These are phyloP conservation scores for Cardiospermum halicacabum DNA, from an alignment of 345 rosid genomes.

Conservation along the genomic window DNA sequence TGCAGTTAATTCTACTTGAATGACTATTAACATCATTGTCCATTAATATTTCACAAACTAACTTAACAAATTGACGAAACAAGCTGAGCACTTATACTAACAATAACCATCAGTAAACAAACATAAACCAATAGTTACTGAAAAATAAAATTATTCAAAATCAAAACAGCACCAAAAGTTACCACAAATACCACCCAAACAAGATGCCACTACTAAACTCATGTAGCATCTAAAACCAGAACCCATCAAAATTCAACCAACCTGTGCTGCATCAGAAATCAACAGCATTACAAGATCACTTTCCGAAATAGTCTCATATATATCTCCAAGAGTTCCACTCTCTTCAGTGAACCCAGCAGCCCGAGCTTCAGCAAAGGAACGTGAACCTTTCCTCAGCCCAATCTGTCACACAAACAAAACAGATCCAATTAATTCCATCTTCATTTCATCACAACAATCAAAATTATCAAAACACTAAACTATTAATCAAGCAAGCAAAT, in stretches of 20 bases:
- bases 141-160: neutral
- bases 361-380: constrained; percentile 42
- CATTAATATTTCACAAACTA: neutral
- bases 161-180: neutral
- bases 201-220: neutral
- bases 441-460: neutral
- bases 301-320: constrained; percentile 39
- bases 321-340: constrained; percentile 40
- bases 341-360: constrained; percentile 48
- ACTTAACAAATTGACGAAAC: neutral
- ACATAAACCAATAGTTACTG: neutral
- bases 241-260: constrained; percentile 5
- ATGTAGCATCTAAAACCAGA: neutral
- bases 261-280: constrained; percentile 52
- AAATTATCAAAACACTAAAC: neutral
- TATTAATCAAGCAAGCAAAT: neutral
- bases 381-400: constrained; percentile 44
- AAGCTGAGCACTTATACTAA: neutral
- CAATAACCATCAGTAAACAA: neutral
- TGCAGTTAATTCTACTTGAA: neutral
- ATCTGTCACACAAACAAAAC: constrained; percentile 20
- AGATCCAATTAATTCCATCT: neutral
- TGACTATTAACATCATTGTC: neutral
- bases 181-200: neutral
- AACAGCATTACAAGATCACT: constrained; percentile 43